phyloP scores from a whole-genome alignment of 1,284 basidiomycete species.

The Coriolopsis trogii region DNA sequence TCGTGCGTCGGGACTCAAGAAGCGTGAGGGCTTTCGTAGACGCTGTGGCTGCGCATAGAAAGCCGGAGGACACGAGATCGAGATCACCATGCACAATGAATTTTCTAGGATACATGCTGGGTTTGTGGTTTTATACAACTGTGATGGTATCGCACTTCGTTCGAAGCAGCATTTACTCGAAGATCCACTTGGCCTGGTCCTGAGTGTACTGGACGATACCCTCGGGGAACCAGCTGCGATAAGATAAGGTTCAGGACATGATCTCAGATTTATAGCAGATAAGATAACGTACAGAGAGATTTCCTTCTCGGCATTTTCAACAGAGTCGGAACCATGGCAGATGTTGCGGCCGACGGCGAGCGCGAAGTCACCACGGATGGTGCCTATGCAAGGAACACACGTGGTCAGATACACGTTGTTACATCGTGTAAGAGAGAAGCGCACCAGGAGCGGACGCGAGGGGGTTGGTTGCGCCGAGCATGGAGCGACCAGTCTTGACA shows the following conservation, averaged over 20 bases:
- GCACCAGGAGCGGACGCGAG: constrained; percentile 84
- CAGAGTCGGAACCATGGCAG: constrained; percentile 93
- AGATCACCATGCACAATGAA: constrained; percentile 12
- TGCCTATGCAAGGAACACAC: constrained; percentile 47
- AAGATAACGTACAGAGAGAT: constrained; percentile 81
- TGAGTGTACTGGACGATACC: constrained; percentile 78
- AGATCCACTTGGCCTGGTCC: constrained; percentile 76
- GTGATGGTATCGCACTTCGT: constrained; percentile 15
- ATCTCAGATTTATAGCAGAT: constrained; percentile 1
- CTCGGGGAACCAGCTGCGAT: constrained; percentile 81
- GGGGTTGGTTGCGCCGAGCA: constrained; percentile 98
- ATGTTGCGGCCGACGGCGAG: constrained; percentile 94
- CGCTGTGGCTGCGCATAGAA: constrained; percentile 3
- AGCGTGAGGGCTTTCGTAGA: constrained; percentile 15
- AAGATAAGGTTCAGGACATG: constrained; percentile 21
- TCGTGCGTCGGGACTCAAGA: background rate
- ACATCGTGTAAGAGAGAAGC: constrained; percentile 21
- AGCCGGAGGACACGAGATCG: constrained; percentile 16
- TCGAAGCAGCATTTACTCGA: constrained; percentile 61
- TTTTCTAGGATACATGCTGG: constrained; percentile 23
- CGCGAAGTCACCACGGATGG: constrained; percentile 92
- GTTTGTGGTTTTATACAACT: constrained; percentile 21
- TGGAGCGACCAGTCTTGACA: constrained; percentile 93
- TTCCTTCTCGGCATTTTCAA: constrained; percentile 91
- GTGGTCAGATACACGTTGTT: background rate